Conservation (phyloP, 1,284 basidiomycete genomes). For the Cutaneotrichosporon daszewskae region DNA sequence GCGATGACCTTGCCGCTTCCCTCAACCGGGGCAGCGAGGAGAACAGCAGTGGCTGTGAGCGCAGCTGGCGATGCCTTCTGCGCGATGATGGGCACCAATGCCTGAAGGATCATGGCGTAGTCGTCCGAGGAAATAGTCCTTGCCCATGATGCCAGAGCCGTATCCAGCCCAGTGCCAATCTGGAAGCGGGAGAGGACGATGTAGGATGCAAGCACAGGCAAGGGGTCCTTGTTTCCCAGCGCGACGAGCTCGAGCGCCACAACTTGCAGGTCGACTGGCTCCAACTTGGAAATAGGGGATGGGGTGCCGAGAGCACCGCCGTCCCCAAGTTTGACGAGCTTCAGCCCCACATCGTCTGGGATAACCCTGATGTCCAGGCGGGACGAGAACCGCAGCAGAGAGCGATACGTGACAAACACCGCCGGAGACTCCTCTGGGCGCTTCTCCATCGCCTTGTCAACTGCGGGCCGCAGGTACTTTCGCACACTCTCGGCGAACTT, state of each 20-base stretch:
- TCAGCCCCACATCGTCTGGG: too few relatives aligned
- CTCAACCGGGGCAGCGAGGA: constrained; percentile 11
- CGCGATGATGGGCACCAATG: constrained; percentile 2
- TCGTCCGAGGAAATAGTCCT: background rate
- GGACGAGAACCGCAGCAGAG: too few relatives aligned
- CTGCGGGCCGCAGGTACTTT: background rate
- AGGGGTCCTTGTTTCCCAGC: background rate
- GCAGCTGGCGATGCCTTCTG: background rate
- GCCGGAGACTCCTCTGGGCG: too few relatives aligned
- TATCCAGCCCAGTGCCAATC: constrained; percentile 4
- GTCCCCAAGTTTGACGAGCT: too few relatives aligned
- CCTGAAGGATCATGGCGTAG: background rate
- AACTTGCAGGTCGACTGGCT: too few relatives aligned
- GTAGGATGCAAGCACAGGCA: constrained; percentile 6
- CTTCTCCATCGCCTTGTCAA: too few relatives aligned
- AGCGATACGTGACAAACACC: too few relatives aligned
- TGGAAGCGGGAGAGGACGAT: constrained; percentile 4
- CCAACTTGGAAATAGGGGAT: too few relatives aligned
- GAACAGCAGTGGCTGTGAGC: constrained; percentile 8
- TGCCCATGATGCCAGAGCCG: background rate
- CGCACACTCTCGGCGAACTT: constrained; percentile 8
- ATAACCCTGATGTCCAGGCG: too few relatives aligned
- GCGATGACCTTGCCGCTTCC: constrained; percentile 12
- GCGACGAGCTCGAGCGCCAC: constrained; percentile 8
- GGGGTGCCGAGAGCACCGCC: too few relatives aligned